These are phyloP conservation scores for Ogataea degrootiae DNA, from an alignment of 805 yeast genomes.

Conservation along the genomic window DNA sequence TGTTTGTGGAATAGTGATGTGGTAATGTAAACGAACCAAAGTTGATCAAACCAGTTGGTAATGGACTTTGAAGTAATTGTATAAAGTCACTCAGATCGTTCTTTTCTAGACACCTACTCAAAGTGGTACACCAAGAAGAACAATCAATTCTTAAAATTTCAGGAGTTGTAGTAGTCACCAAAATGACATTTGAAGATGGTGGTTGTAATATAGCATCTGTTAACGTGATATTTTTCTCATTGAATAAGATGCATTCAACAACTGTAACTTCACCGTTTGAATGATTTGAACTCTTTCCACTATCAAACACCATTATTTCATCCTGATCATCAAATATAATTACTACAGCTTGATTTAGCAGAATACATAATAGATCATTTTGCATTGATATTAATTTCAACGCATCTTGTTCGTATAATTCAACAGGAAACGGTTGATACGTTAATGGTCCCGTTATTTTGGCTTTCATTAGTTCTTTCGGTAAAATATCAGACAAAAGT, in stretches of 20 bases:
- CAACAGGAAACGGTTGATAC: conserved; percentile 50
- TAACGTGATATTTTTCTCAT: conserved; percentile 1
- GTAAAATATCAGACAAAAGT: conserved; percentile 9
- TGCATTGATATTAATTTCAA: conserved; percentile 22
- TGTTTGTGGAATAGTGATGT: neutral
- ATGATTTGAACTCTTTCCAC: conserved; percentile 3
- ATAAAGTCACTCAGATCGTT: conserved; percentile 16
- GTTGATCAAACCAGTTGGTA: conserved; percentile 20
- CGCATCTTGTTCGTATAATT: conserved; percentile 44
- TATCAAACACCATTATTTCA: conserved; percentile 24
- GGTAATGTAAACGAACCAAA: conserved; percentile 16
- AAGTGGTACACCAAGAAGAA: conserved; percentile 21
- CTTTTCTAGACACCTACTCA: conserved; percentile 12
- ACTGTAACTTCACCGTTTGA: conserved; percentile 1
- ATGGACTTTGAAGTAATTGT: conserved; percentile 5
- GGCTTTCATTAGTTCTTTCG: conserved; percentile 16
- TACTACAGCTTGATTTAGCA: conserved; percentile 18
- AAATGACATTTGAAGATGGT: conserved; percentile 12
- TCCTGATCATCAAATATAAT: conserved; percentile 18
- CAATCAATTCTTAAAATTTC: conserved; percentile 26
- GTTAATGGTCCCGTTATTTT: conserved; percentile 45
- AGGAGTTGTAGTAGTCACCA: conserved; percentile 16
- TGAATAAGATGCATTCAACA: conserved; percentile 12
- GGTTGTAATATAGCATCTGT: conserved; percentile 19
- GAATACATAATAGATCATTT: conserved; percentile 21